Evolutionary conservation across 2,329 filamentous ascomycete genomes (phyloP).

Genomic region (Alternaria gaisen): DNA sequence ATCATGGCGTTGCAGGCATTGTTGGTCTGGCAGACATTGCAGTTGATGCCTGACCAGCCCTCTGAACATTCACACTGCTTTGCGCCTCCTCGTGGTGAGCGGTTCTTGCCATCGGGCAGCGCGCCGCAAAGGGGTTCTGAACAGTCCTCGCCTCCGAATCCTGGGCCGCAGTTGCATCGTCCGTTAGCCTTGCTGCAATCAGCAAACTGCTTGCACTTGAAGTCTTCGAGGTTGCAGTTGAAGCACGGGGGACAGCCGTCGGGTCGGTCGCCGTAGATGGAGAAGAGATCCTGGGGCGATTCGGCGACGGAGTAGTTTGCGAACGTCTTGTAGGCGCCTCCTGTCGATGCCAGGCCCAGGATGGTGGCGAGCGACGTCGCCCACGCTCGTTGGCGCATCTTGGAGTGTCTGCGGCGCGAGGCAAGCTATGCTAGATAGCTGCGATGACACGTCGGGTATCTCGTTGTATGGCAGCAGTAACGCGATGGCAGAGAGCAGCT

Average conservation of each 20-base stretch:
- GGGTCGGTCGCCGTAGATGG: conserved; percentile 76
- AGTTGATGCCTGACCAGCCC: conserved; percentile 97
- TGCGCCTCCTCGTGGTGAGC: conserved; percentile 75
- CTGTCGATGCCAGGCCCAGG: conserved; percentile 33
- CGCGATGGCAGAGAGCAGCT: neutral
- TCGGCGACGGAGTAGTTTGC: conserved; percentile 63
- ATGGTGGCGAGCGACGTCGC: conserved; percentile 41
- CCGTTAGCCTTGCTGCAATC: conserved; percentile 89
- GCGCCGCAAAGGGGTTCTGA: conserved; percentile 90
- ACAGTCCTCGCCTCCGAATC: conserved; percentile 95
- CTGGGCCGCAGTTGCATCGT: conserved; percentile 89
- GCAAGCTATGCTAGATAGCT: conserved; percentile 27
- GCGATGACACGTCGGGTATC: conserved; percentile 2
- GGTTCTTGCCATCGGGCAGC: conserved; percentile 77
- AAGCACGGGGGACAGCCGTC: conserved; percentile 88
- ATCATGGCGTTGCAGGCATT: conserved; percentile 88
- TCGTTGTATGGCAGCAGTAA: neutral
- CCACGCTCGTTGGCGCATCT: conserved; percentile 49
- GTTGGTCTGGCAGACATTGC: conserved; percentile 87
- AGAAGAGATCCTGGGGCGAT: conserved; percentile 61
- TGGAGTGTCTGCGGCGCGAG: conserved; percentile 30
- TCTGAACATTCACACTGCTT: conserved; percentile 82
- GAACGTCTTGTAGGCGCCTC: conserved; percentile 42
- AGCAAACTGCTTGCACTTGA: conserved; percentile 89
- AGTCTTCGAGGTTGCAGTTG: conserved; percentile 95